A percentile compares a stretch with the other conserved stretches of the same genome.
Evolutionary conservation across 352 stramenopile genomes (phyloP).

Genomic region (Halophytophthora polymorphica): DNA sequence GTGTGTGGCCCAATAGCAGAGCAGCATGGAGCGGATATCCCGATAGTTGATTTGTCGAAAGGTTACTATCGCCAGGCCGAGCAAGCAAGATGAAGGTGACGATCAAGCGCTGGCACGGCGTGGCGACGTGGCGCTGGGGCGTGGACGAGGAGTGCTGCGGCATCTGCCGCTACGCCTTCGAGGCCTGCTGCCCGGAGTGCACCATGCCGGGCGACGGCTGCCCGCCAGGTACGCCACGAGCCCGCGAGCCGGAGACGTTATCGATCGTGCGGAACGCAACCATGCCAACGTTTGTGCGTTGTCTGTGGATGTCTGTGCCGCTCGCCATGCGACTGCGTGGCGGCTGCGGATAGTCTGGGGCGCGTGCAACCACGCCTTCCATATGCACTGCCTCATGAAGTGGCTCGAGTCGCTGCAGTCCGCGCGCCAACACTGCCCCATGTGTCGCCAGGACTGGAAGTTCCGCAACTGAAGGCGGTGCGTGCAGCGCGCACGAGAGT

Average conservation of each 20-base stretch:
- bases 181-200: slow-evolving; percentile 81
- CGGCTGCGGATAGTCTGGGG: slow-evolving; percentile 62
- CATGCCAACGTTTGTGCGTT: too few relatives aligned
- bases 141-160: slow-evolving; percentile 91
- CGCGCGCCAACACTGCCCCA: slow-evolving; percentile 80
- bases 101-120: slow-evolving; percentile 86
- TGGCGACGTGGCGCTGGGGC: slow-evolving; percentile 90
- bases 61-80: slow-evolving; percentile 29
- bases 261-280: background rate
- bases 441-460: slow-evolving; percentile 88
- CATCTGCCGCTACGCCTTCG: slow-evolving; percentile 84
- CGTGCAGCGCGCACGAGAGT: background rate
- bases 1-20: too few relatives aligned
- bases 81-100: slow-evolving; percentile 64
- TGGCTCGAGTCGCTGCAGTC: slow-evolving; percentile 87
- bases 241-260: background rate
- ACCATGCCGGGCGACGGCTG: slow-evolving; percentile 77
- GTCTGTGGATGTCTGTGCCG: background rate
- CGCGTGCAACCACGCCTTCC: slow-evolving; percentile 88
- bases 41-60: slow-evolving; percentile 26
- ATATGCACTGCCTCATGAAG: slow-evolving; percentile 94
- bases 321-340: background rate
- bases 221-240: slow-evolving; percentile 56
- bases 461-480: slow-evolving; percentile 57
- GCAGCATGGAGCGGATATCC: slow-evolving; percentile 4